Percentiles rank a stretch among this genome's conserved stretches.
Evolutionary conservation across 1,284 basidiomycete genomes (phyloP).

Genomic region (Moesziomyces sp.): DNA sequence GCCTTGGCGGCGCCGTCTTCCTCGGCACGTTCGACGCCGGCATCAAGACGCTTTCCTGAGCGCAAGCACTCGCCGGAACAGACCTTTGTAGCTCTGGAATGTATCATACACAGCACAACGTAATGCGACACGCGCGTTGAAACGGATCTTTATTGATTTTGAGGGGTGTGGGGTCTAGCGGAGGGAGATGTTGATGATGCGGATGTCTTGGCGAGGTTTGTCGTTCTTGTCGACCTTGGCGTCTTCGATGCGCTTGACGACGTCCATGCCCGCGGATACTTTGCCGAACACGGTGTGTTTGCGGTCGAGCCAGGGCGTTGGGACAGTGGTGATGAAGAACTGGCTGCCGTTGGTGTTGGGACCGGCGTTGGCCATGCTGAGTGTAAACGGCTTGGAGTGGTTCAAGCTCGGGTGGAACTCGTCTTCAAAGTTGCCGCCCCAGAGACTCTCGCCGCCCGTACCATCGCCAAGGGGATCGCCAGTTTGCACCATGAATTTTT

Average conservation of each 20-base stretch:
- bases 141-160: neutral
- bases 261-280: conserved; percentile 71
- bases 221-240: conserved; percentile 68
- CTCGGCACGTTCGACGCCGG: conserved; percentile 84
- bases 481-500: conserved; percentile 99
- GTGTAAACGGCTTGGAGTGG: conserved; percentile 94
- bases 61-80: no score
- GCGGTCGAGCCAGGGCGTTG: conserved; percentile 86
- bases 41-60: conserved; percentile 44
- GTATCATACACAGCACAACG: neutral
- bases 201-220: conserved; percentile 62
- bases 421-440: conserved; percentile 88
- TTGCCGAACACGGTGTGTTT: conserved; percentile 74
- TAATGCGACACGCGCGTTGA: neutral
- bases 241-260: conserved; percentile 86
- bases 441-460: conserved; percentile 91
- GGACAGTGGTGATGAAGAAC: conserved; percentile 97
- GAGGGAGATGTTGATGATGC: conserved; percentile 45
- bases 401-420: conserved; percentile 86
- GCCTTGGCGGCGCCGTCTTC: conserved; percentile 95
- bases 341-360: conserved; percentile 93
- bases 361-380: conserved; percentile 99
- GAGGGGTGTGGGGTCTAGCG: conserved; percentile 4
- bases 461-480: conserved; percentile 97
- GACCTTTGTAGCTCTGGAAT: neutral